Base-by-base conservation (phyloP, 2,329 filamentous ascomycete species). In the Pseudogymnoascus sp. region DNA sequence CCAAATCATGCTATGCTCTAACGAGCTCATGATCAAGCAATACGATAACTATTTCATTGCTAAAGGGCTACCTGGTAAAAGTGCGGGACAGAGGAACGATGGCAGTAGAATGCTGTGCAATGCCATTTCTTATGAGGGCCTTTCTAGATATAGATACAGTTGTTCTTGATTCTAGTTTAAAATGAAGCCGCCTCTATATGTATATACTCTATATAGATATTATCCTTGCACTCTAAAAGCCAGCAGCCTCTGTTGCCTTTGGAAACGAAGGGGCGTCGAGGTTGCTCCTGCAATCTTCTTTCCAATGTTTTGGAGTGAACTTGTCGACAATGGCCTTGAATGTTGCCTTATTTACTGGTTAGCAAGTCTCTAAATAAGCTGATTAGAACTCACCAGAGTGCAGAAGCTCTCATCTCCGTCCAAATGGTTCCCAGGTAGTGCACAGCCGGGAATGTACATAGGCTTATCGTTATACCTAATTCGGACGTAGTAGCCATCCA, bases 251-350 rank as follows among this genome's bases (percentile, higher is more conserved):
- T 60, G 65, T 65, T 8, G 67, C 68, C 28, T 68, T 65, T 9
- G 72, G 72, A 38, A 75, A 72, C 1, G 72, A 65, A 5, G 70
- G 65, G 3, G 46, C 64, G 49, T 84, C 84, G 40, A 88, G 68
- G 68, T 87, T 87, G 63, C 75, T 75, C 42, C 75, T 73, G 70
- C 88, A 91, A 62, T 84, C 84, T 16, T 75, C 72, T 71, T 83
- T 84, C 93, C 93, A 97, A 73, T 92, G 83, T 64, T 79, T 78
- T 0, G 95, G 95, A 1, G 91, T 95, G 72, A 90, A 96, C 71
- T 91, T 91, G 76, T 97, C 93, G 2, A 95, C 91, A 63, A 97
- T 90, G 61, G 85, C 80, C 76, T 97, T 97, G 81, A 99, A 99
- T 0, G 93, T 91, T 63, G 89, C 85, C 87, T 90, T 65, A 34